Conservation (phyloP, 148 eudicot species). For the Chenopodium quinoa region DNA sequence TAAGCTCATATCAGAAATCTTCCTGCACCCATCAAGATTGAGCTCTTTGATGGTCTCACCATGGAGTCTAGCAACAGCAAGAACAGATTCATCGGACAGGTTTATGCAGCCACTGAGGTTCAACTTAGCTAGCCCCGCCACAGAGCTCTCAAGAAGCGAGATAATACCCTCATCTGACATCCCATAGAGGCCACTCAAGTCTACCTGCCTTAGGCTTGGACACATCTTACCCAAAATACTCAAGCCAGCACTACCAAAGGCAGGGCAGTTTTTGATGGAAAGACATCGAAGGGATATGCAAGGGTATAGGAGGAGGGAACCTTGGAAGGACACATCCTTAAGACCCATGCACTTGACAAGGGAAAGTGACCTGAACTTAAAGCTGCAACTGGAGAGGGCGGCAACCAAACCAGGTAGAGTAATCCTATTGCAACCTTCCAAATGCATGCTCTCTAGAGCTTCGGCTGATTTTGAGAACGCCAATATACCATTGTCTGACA, state of each 20-base stretch:
- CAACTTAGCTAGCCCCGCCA: slow-evolving; percentile 61
- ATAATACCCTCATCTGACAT: slow-evolving; percentile 68
- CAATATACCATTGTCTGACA: slow-evolving; percentile 63
- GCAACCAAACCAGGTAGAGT: slow-evolving; percentile 54
- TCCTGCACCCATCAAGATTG: slow-evolving; percentile 69
- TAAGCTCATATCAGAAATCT: slow-evolving; percentile 58
- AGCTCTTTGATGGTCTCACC: slow-evolving; percentile 61
- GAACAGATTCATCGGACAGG: slow-evolving; percentile 53
- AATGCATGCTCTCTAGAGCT: slow-evolving; percentile 67
- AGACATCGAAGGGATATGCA: slow-evolving; percentile 64
- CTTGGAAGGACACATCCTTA: slow-evolving; percentile 44
- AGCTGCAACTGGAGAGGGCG: slow-evolving; percentile 45
- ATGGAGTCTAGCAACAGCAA: slow-evolving; percentile 53
- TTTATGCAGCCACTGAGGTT: slow-evolving; percentile 66
- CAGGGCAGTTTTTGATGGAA: slow-evolving; percentile 58
- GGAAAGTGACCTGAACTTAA: slow-evolving; percentile 61
- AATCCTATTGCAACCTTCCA: slow-evolving; percentile 75
- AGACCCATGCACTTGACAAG: slow-evolving; percentile 77
- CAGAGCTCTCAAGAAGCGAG: slow-evolving; percentile 46
- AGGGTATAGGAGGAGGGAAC: slow-evolving; percentile 22
- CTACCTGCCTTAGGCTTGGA: slow-evolving; percentile 61
- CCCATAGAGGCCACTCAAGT: slow-evolving; percentile 59
- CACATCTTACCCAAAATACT: slow-evolving; percentile 64
- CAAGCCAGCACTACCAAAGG: slow-evolving; percentile 61
- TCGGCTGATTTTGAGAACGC: slow-evolving; percentile 53